Percentiles rank a stretch among this genome's conserved stretches.
These are phyloP conservation scores for Sugiyamaella marilandica DNA, from an alignment of 805 yeast species.

Conservation along the genomic window DNA sequence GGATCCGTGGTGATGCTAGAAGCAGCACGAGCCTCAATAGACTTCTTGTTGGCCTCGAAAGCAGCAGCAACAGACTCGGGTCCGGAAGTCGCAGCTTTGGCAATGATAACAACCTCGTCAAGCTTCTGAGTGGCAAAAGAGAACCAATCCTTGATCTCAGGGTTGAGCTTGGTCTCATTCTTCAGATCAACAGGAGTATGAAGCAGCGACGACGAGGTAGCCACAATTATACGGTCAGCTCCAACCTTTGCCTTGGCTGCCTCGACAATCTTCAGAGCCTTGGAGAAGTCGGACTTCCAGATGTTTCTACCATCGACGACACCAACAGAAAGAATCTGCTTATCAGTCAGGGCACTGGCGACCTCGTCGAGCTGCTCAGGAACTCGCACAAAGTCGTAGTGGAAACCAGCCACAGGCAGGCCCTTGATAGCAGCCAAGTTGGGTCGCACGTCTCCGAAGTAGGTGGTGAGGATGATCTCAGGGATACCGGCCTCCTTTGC, in stretches of 20 bases:
- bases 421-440: constrained; percentile 84
- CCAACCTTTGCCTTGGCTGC: constrained; percentile 83
- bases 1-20: constrained; percentile 89
- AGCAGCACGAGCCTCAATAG: constrained; percentile 77
- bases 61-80: constrained; percentile 65
- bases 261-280: constrained; percentile 76
- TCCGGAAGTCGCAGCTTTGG: constrained; percentile 77
- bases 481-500: constrained; percentile 67
- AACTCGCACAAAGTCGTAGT: constrained; percentile 92
- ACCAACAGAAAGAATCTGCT: constrained; percentile 91
- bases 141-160: constrained; percentile 95
- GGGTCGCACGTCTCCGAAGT: constrained; percentile 98
- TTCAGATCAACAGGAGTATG: constrained; percentile 98
- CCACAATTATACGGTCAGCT: constrained; percentile 63
- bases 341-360: constrained; percentile 54
- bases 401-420: constrained; percentile 92
- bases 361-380: constrained; percentile 94
- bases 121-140: constrained; percentile 97
- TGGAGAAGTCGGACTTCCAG: constrained; percentile 95
- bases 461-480: constrained; percentile 78
- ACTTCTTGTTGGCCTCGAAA: constrained; percentile 80
- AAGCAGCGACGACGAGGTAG: constrained; percentile 93
- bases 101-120: constrained; percentile 81
- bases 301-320: constrained; percentile 98
- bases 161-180: constrained; percentile 86